Percentiles rank a stretch among this genome's conserved stretches.
Evolutionary conservation across 1,139 yeast species (phyloP).

Genomic region (Tardiomyces digboiensis): DNA sequence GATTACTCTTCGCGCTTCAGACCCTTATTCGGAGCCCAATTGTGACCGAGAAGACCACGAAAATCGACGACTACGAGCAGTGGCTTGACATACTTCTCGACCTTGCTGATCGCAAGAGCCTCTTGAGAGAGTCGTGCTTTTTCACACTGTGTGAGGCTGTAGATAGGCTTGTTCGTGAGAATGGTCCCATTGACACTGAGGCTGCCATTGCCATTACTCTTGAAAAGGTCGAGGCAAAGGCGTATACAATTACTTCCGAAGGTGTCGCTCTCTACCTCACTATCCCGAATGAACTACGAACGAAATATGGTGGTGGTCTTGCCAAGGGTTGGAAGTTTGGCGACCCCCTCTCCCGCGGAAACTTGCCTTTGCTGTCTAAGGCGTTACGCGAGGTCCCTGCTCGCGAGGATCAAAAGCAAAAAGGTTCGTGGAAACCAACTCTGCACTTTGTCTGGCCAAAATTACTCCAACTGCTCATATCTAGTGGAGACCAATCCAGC

Average conservation of each 20-base stretch:
- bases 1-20: conserved; percentile 78
- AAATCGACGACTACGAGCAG: conserved; percentile 22
- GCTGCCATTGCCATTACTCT: conserved; percentile 29
- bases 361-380: conserved; percentile 48
- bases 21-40: conserved; percentile 53
- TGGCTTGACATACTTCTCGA: conserved; percentile 44
- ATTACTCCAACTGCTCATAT: conserved; percentile 38
- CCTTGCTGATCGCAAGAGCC: conserved; percentile 56
- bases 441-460: conserved; percentile 79
- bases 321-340: conserved; percentile 52
- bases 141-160: conserved; percentile 57
- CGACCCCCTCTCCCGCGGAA: conserved; percentile 66
- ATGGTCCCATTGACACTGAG: conserved; percentile 14
- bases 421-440: conserved; percentile 68
- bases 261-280: conserved; percentile 67
- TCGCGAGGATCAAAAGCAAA: conserved; percentile 35
- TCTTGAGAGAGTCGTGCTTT: conserved; percentile 81
- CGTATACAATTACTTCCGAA: conserved; percentile 61
- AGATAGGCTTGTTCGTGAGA: conserved; percentile 20
- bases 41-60: conserved; percentile 26
- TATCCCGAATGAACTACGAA: conserved; percentile 31
- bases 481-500: conserved; percentile 10
- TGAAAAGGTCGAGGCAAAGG: conserved; percentile 38
- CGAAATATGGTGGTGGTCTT: conserved; percentile 23
- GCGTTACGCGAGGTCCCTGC: conserved; percentile 53